These are phyloP conservation scores for Megacollybia platyphylla DNA, from an alignment of 1,284 basidiomycete species.

Conservation along the genomic window DNA sequence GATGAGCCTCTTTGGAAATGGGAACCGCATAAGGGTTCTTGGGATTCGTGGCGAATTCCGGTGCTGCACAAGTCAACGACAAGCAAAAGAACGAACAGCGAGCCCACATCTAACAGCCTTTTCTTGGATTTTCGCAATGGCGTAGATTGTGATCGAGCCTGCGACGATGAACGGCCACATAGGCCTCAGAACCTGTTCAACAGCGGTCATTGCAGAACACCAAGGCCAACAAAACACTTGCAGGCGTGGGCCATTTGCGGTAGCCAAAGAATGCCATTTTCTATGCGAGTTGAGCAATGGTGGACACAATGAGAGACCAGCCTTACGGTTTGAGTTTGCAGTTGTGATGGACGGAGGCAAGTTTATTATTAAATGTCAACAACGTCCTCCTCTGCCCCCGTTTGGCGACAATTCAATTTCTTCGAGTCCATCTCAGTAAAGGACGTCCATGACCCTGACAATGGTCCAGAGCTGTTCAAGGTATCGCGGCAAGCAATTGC, in stretches of 20 bases:
- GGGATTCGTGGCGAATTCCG: constrained; percentile 56
- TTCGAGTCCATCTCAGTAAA: constrained; percentile 67
- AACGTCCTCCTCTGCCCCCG: no score
- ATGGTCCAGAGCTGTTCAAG: constrained; percentile 67
- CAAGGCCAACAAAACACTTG: constrained; percentile 21
- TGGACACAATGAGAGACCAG: no score
- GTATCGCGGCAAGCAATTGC: constrained; percentile 19
- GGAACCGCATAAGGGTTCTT: constrained; percentile 71
- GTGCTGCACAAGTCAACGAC: constrained; percentile 26
- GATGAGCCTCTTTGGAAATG: constrained; percentile 38
- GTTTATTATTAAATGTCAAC: no score
- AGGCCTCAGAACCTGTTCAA: constrained; percentile 28
- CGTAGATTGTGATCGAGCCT: constrained; percentile 48
- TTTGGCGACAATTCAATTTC: constrained; percentile 76
- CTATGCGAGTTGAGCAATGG: constrained; percentile 3
- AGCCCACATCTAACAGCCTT: constrained; percentile 55
- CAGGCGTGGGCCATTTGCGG: constrained; percentile 69
- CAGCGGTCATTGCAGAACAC: constrained; percentile 2
- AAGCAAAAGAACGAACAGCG: constrained; percentile 3
- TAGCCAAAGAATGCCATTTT: constrained; percentile 64
- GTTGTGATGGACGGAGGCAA: background rate
- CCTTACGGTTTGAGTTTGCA: background rate
- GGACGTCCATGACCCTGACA: constrained; percentile 67
- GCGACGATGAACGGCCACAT: constrained; percentile 69
- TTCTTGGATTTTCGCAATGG: constrained; percentile 53